Conservation (phyloP, 2,329 filamentous ascomycete species). For the Bipolaris oryzae region DNA sequence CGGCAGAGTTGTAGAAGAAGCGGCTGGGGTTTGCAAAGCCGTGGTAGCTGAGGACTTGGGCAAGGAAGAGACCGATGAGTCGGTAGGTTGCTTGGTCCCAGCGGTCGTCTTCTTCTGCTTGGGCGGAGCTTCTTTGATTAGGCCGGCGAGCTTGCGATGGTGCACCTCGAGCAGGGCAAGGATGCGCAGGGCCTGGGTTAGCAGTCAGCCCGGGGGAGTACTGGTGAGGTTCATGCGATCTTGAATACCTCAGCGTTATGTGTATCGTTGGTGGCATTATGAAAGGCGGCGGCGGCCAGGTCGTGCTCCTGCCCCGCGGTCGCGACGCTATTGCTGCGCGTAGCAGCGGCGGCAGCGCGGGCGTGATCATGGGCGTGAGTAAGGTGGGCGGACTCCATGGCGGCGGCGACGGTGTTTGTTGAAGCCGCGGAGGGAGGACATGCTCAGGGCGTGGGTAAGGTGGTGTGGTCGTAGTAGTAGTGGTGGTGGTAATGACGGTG, state of each 20-base stretch:
- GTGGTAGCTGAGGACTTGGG: constrained; percentile 30
- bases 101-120: constrained; percentile 33
- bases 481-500: neutral
- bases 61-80: constrained; percentile 19
- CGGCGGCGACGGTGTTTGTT: neutral
- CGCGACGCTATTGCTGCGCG: constrained; percentile 70
- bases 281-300: constrained; percentile 85
- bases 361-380: constrained; percentile 87
- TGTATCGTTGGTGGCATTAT: constrained; percentile 77
- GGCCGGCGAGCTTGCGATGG: constrained; percentile 80
- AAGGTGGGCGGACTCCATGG: constrained; percentile 73
- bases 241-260: constrained; percentile 60
- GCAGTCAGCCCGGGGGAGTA: neutral
- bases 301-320: constrained; percentile 88
- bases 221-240: neutral
- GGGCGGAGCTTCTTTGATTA: constrained; percentile 70
- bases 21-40: constrained; percentile 39
- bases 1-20: constrained; percentile 36
- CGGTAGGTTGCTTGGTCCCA: constrained; percentile 17
- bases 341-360: constrained; percentile 78
- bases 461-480: neutral
- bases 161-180: constrained; percentile 85
- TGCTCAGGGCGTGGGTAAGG: constrained; percentile 5
- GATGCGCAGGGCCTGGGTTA: constrained; percentile 74
- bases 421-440: constrained; percentile 3